A percentile compares a stretch with the other conserved stretches of the same genome.
These are phyloP conservation scores for Jackrogersella multiformis DNA, from an alignment of 495 filamentous ascomycete genomes.

Conservation along the genomic window DNA sequence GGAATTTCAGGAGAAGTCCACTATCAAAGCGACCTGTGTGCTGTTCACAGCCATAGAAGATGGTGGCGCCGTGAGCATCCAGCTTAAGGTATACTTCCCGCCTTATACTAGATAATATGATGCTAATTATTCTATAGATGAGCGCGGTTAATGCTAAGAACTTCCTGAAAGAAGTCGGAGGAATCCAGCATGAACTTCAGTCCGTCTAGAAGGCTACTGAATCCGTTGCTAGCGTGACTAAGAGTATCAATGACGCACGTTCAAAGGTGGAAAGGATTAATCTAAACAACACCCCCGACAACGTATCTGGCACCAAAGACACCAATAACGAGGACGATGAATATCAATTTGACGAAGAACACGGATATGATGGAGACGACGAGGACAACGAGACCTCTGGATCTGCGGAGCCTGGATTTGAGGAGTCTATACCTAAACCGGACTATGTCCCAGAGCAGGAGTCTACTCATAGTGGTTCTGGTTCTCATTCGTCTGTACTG, in stretches of 20 bases:
- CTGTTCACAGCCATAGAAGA: conserved; percentile 68
- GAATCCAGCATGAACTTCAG: conserved; percentile 53
- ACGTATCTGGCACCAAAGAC: not conserved
- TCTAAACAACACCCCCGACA: not conserved
- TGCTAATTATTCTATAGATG: conserved; percentile 48
- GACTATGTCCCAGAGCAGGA: not conserved
- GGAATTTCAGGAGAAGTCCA: conserved; percentile 73
- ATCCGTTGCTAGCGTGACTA: not conserved
- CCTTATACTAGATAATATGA: not conserved
- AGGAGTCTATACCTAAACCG: too few species aligned
- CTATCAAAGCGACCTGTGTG: conserved; percentile 64
- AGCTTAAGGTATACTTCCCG: conserved; percentile 71
- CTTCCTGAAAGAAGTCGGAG: conserved; percentile 52
- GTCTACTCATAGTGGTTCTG: not conserved
- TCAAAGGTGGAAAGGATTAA: not conserved
- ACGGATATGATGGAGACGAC: not conserved
- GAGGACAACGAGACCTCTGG: not conserved
- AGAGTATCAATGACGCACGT: not conserved
- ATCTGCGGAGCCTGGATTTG: too few species aligned
- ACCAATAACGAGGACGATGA: not conserved
- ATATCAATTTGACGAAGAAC: not conserved
- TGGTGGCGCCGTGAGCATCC: conserved; percentile 65
- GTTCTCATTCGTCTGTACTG: not conserved
- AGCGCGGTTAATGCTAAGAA: conserved; percentile 55
- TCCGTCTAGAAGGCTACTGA: conserved; percentile 38